phyloP scores from a whole-genome alignment of 2,329 filamentous ascomycete genomes.

The Fusarium sp. region DNA sequence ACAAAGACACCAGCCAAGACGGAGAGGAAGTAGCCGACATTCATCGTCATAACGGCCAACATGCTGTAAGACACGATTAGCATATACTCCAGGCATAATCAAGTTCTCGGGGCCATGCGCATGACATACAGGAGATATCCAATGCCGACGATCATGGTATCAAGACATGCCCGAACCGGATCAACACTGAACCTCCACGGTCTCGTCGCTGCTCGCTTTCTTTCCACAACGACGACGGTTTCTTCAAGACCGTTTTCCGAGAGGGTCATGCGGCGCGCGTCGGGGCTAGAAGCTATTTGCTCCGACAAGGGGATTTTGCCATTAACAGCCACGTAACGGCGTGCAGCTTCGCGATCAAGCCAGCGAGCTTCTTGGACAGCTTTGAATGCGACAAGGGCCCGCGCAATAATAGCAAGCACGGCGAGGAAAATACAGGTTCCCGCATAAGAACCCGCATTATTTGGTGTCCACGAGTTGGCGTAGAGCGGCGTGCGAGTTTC shows the following conservation, averaged over 20 bases:
- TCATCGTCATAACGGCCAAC: constrained; percentile 91
- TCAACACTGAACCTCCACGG: constrained; percentile 88
- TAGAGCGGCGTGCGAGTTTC: constrained; percentile 60
- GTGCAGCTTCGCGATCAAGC: constrained; percentile 75
- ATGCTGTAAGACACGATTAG: constrained; percentile 67
- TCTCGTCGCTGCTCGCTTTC: constrained; percentile 59
- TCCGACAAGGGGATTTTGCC: constrained; percentile 69
- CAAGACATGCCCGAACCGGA: constrained; percentile 74
- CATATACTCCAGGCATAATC: background rate
- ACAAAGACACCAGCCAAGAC: constrained; percentile 83
- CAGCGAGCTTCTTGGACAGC: constrained; percentile 70
- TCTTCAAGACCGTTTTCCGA: constrained; percentile 84
- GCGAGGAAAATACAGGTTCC: constrained; percentile 94
- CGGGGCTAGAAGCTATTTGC: constrained; percentile 65
- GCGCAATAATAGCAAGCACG: constrained; percentile 74
- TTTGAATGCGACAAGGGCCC: constrained; percentile 77
- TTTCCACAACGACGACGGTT: constrained; percentile 77
- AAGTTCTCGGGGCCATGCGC: background rate
- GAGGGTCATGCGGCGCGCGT: constrained; percentile 69
- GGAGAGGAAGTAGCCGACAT: constrained; percentile 84
- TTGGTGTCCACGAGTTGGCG: constrained; percentile 78
- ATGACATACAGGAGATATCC: constrained; percentile 84
- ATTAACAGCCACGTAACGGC: constrained; percentile 79
- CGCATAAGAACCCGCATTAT: constrained; percentile 75
- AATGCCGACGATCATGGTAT: constrained; percentile 77